Evolutionary conservation across 805 yeast species (phyloP).

Genomic region (Kodamaea hsintzibuensis): DNA sequence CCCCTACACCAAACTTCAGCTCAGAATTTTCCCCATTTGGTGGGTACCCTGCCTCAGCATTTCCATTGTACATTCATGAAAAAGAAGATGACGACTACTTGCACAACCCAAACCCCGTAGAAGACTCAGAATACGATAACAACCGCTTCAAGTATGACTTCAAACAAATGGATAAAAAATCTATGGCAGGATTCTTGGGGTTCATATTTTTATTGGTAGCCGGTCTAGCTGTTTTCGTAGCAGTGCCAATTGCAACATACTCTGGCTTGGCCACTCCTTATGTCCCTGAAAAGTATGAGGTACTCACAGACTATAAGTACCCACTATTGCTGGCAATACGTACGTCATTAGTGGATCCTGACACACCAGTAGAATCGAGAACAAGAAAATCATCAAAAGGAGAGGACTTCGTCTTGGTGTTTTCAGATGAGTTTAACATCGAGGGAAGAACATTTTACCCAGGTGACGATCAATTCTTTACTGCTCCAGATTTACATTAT

Average conservation of each 20-base stretch:
- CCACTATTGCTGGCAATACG: constrained; percentile 22
- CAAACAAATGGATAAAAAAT: constrained; percentile 62
- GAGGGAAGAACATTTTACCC: constrained; percentile 43
- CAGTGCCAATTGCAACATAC: constrained; percentile 80
- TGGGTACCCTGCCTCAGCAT: constrained; percentile 89
- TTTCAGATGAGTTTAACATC: constrained; percentile 42
- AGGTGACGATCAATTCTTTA: constrained; percentile 44
- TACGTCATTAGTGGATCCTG: constrained; percentile 25
- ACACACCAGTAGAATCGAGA: constrained; percentile 18
- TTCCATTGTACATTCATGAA: constrained; percentile 87
- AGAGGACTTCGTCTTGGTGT: constrained; percentile 35
- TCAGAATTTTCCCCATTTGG: constrained; percentile 65
- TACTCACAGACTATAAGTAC: constrained; percentile 42
- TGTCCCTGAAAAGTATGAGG: constrained; percentile 36
- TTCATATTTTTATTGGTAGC: constrained; percentile 58
- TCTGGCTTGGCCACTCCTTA: constrained; percentile 55
- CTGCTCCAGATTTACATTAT: constrained; percentile 39
- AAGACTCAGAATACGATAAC: constrained; percentile 81
- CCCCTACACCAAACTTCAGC: constrained; percentile 34
- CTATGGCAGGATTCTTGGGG: constrained; percentile 62
- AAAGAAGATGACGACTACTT: constrained; percentile 92
- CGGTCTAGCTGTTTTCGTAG: constrained; percentile 63
- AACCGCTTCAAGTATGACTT: constrained; percentile 63
- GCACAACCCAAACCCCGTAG: constrained; percentile 94
- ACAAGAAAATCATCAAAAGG: constrained; percentile 18